Evolutionary conservation across 2,329 filamentous ascomycete species (phyloP).

Genomic region (Colletotrichum orbiculare): DNA sequence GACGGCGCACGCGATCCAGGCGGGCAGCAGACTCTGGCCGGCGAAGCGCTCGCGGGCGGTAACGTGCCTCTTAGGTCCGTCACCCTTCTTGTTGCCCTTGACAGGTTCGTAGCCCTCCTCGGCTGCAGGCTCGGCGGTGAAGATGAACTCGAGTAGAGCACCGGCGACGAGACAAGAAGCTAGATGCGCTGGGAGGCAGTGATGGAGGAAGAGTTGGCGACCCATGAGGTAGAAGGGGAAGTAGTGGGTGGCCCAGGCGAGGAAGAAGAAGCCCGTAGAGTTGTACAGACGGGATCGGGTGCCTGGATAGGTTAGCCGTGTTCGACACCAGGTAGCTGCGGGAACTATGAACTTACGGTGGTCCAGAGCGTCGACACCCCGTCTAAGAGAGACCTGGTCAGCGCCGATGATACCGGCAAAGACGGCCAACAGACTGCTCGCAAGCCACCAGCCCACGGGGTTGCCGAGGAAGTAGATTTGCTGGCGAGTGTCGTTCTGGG

Average conservation of each 20-base stretch:
- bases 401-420: conserved; percentile 92
- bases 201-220: conserved; percentile 96
- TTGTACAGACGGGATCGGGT: conserved; percentile 96
- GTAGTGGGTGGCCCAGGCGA: conserved; percentile 97
- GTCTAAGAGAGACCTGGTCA: conserved; percentile 91
- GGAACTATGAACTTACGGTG: conserved; percentile 74
- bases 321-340: background rate
- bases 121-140: conserved; percentile 83
- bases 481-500: conserved; percentile 90
- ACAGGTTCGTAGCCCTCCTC: conserved; percentile 60
- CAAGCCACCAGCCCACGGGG: conserved; percentile 96
- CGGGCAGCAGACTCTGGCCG: conserved; percentile 78
- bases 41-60: conserved; percentile 86
- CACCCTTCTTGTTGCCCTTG: conserved; percentile 59
- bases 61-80: conserved; percentile 67
- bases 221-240: conserved; percentile 98
- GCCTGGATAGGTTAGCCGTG: conserved; percentile 62
- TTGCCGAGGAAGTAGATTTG: conserved; percentile 99
- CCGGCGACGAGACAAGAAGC: conserved; percentile 92
- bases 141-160: conserved; percentile 93
- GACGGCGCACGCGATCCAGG: conserved; percentile 81
- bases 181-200: conserved; percentile 95
- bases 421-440: conserved; percentile 90
- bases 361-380: conserved; percentile 93
- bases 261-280: conserved; percentile 98